These are phyloP conservation scores for Protostelium mycophagum DNA, from an alignment of 78 protist genomes.

Conservation along the genomic window DNA sequence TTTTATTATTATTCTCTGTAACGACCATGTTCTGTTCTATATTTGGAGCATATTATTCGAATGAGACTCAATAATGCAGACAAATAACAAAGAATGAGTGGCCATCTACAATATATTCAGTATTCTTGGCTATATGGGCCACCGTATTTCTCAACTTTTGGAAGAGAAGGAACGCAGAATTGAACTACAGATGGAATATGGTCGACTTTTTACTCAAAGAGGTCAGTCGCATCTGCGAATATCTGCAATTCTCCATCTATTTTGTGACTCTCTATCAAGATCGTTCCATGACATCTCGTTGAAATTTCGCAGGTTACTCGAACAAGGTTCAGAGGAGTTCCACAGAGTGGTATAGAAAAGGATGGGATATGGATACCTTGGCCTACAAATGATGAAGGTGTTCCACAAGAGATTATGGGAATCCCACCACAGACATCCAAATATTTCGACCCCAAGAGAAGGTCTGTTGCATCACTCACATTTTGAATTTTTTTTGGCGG, in stretches of 20 bases:
- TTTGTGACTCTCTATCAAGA: too few relatives aligned
- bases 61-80: too few relatives aligned
- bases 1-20: too few relatives aligned
- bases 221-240: too few relatives aligned
- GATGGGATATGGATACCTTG: neutral
- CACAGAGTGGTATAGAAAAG: neutral
- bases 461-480: too few relatives aligned
- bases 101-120: neutral
- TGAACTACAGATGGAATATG: slow-evolving; percentile 7
- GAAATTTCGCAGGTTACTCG: neutral
- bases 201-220: neutral
- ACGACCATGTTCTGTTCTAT: too few relatives aligned
- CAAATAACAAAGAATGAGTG: neutral
- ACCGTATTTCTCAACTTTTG: slow-evolving; percentile 34
- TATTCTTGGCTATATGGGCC: slow-evolving; percentile 9
- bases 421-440: neutral
- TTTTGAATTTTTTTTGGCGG: too few relatives aligned
- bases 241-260: too few relatives aligned
- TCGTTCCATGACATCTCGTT: neutral
- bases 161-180: slow-evolving; percentile 10
- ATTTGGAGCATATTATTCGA: too few relatives aligned
- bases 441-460: neutral
- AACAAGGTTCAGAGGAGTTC: neutral
- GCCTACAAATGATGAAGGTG: neutral
- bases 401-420: too few relatives aligned